Evolutionary conservation across 139 green algal genomes (phyloP).

Genomic region (Coelastrella sp.): DNA sequence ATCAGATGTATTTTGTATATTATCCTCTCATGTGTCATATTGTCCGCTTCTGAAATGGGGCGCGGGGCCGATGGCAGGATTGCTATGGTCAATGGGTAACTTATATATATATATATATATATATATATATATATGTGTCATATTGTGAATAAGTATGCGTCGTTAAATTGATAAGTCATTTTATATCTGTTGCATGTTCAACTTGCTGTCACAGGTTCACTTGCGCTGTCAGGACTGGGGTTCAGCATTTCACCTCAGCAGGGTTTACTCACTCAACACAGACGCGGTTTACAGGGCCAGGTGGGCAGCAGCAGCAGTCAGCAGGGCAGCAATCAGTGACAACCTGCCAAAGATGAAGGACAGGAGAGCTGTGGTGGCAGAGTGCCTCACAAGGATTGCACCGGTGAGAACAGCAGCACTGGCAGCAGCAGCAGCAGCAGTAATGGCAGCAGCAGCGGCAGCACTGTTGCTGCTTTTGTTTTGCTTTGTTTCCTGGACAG

Average conservation of each 20-base stretch:
- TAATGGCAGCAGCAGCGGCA: not conserved
- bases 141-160: too few species aligned
- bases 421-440: not conserved
- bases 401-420: not conserved
- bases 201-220: slow-evolving; percentile 2
- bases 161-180: too few species aligned
- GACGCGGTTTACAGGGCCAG: slow-evolving; percentile 50
- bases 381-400: slow-evolving; percentile 46
- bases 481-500: not conserved
- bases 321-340: slow-evolving; percentile 1
- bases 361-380: slow-evolving; percentile 45
- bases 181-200: not conserved
- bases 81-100: too few species aligned
- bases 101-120: too few species aligned
- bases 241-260: slow-evolving; percentile 39
- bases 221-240: slow-evolving; percentile 46
- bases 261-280: slow-evolving; percentile 31
- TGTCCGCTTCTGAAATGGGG: too few species aligned
- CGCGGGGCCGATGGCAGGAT: too few species aligned
- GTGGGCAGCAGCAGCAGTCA: slow-evolving; percentile 43
- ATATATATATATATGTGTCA: too few species aligned
- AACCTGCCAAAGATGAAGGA: slow-evolving; percentile 34
- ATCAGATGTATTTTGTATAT: too few species aligned
- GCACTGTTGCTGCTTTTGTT: not conserved
- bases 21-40: too few species aligned